Conservation (phyloP, 768 basidiomycete species). For the Naganishia onofrii region DNA sequence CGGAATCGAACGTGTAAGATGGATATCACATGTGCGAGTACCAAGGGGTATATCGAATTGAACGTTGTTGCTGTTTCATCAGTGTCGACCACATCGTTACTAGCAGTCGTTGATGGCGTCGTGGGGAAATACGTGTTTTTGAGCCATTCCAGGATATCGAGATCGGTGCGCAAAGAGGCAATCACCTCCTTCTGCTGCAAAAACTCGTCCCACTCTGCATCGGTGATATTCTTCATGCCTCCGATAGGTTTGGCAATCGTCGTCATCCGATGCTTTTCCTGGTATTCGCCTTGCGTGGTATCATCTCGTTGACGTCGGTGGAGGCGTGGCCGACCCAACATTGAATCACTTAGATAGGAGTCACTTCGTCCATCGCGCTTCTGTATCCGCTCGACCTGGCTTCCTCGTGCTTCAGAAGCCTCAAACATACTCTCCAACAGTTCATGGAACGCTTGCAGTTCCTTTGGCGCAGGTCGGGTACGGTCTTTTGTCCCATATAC, state of each 20-base stretch:
- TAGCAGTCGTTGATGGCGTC: neutral
- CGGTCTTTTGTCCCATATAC: slow-evolving; percentile 14
- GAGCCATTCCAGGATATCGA: slow-evolving; percentile 21
- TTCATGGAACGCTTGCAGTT: slow-evolving; percentile 22
- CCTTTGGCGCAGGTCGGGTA: slow-evolving; percentile 8
- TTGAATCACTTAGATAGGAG: slow-evolving; percentile 10
- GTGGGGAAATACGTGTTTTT: neutral
- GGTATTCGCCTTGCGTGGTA: neutral
- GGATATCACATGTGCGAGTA: slow-evolving; percentile 73
- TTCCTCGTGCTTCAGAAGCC: slow-evolving; percentile 7
- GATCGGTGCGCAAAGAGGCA: slow-evolving; percentile 12
- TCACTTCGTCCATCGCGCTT: neutral
- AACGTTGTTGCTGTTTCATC: slow-evolving; percentile 21
- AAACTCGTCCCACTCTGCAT: slow-evolving; percentile 13
- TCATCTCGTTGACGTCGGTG: neutral
- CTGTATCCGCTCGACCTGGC: neutral
- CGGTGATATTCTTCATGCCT: slow-evolving; percentile 4
- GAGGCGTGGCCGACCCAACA: neutral
- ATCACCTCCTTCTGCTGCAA: slow-evolving; percentile 14
- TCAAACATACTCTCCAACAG: slow-evolving; percentile 20
- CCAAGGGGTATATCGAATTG: slow-evolving; percentile 66
- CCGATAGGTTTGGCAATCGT: slow-evolving; percentile 20
- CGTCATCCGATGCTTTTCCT: neutral
- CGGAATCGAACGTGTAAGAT: slow-evolving; percentile 72
- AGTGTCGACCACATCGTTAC: neutral